Base-by-base conservation (phyloP, 345 rosid genomes). In the Diplotaxis tenuifolia region DNA sequence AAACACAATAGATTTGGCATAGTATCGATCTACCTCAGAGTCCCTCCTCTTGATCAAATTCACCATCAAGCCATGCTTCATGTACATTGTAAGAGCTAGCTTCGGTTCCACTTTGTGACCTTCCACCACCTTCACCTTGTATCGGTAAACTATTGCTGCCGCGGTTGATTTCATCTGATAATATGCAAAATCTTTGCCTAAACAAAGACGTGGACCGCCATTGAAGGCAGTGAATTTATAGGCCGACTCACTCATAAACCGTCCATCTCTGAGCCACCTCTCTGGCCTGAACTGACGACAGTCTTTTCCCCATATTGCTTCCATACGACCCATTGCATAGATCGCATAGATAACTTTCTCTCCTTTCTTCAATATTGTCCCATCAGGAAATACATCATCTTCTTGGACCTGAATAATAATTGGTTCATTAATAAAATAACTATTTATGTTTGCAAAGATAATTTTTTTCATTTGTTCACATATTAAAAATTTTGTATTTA, bases 321-420 rank as follows among this genome's bases (percentile, higher is more conserved):
- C 96, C 94, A 92, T 90, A 65, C 98, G 79, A 67, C 94, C 99
- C 98, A 95, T 95, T 66, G 99, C 78, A 50, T 95, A 92, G 9
- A 90, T 87, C 25, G 92, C 96, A 64, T 95, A 95, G 2, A 95
- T 72, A 9, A 95, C 92, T 25, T 95, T 95, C 16, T 97, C 89
- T 61, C 99, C 97, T 78, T 83, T 92, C 78, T 87, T 90, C 31
- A 92, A n/a, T 1, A 78, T 79, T 0, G 96, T 90, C 27, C 99
- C 99, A 77, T 95, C 94, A 0, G 99, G 98, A 60, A 92, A 89
- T 16, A 76, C 71, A 65, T 92, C 96, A 47, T 92, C 99, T 72
- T 90, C 94, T 45, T 83, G 71, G 6, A 86, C 92, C 99, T 95
- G 20, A 31, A 42, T 20, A n/a, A 9, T 20, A 11, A 49, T n/a